Conservation (phyloP, 1,284 basidiomycete species). For the Bjerkandera adusta region DNA sequence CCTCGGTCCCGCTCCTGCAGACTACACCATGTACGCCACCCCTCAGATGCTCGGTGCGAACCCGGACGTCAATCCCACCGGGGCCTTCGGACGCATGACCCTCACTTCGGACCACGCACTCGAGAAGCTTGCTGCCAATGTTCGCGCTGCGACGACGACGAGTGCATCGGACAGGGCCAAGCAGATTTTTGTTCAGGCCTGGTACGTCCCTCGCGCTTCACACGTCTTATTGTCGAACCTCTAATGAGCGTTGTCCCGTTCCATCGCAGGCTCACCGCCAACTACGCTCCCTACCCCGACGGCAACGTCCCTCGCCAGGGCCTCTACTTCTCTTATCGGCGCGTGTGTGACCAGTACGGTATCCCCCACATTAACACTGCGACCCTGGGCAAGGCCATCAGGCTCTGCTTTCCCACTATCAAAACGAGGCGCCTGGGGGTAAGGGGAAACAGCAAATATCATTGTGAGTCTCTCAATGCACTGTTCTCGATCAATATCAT, state of each 20-base stretch:
- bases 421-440: slow-evolving; percentile 90
- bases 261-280: slow-evolving; percentile 69
- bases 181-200: slow-evolving; percentile 88
- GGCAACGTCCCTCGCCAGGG: slow-evolving; percentile 87
- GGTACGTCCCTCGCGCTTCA: too few species aligned
- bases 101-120: slow-evolving; percentile 72
- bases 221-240: slow-evolving; percentile 1
- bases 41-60: slow-evolving; percentile 30
- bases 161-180: slow-evolving; percentile 86
- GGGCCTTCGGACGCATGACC: slow-evolving; percentile 71
- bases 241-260: slow-evolving; percentile 8
- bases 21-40: slow-evolving; percentile 52
- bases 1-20: slow-evolving; percentile 47
- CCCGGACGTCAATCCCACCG: slow-evolving; percentile 60
- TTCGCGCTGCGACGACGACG: slow-evolving; percentile 83
- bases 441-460: slow-evolving; percentile 90
- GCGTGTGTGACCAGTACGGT: slow-evolving; percentile 86
- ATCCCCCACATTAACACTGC: slow-evolving; percentile 94
- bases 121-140: slow-evolving; percentile 83
- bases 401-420: slow-evolving; percentile 90
- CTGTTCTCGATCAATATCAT: slow-evolving; percentile 26
- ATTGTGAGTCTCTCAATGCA: slow-evolving; percentile 56
- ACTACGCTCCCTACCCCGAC: slow-evolving; percentile 88
- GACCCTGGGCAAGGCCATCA: slow-evolving; percentile 90
- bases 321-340: slow-evolving; percentile 88